Percentiles rank a stretch among this genome's conserved stretches.
These are phyloP conservation scores for Quercus gilva DNA, from an alignment of 306 rosid species.

Conservation along the genomic window DNA sequence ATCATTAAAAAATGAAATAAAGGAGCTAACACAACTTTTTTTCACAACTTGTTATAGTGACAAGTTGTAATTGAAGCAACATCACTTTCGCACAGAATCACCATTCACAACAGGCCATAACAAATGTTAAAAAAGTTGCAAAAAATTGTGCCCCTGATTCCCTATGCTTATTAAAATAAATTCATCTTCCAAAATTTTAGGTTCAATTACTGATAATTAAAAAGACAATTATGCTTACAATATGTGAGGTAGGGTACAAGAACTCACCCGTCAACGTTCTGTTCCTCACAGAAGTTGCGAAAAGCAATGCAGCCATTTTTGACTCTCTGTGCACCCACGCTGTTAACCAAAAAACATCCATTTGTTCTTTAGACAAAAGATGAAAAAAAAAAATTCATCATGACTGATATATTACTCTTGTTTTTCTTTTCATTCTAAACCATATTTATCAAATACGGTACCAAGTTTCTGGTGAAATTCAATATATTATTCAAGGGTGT, in stretches of 20 bases:
- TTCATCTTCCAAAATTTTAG: background rate
- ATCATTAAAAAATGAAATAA: constrained; percentile 10
- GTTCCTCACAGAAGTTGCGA: constrained; percentile 83
- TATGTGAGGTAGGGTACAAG: constrained; percentile 1
- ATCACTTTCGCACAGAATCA: too few species aligned
- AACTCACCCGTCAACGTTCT: constrained; percentile 78
- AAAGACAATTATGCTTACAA: background rate
- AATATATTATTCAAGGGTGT: background rate
- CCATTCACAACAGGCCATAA: too few species aligned
- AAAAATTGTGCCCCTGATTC: too few species aligned
- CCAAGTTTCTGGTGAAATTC: background rate
- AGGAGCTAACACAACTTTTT: too few species aligned
- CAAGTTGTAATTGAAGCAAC: too few species aligned
- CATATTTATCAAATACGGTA: background rate
- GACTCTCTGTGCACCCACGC: constrained; percentile 93
- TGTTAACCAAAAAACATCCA: constrained; percentile 31
- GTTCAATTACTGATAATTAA: background rate
- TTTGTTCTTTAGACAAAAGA: constrained; percentile 16
- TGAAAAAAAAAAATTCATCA: background rate
- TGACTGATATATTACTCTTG: background rate
- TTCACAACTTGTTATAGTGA: too few species aligned
- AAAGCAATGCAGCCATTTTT: constrained; percentile 79
- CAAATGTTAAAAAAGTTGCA: too few species aligned
- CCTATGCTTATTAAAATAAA: too few species aligned
- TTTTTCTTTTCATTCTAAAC: constrained; percentile 2